Evolutionary conservation across 106 monocot species (phyloP).

Genomic region (Dioscorea alata): DNA sequence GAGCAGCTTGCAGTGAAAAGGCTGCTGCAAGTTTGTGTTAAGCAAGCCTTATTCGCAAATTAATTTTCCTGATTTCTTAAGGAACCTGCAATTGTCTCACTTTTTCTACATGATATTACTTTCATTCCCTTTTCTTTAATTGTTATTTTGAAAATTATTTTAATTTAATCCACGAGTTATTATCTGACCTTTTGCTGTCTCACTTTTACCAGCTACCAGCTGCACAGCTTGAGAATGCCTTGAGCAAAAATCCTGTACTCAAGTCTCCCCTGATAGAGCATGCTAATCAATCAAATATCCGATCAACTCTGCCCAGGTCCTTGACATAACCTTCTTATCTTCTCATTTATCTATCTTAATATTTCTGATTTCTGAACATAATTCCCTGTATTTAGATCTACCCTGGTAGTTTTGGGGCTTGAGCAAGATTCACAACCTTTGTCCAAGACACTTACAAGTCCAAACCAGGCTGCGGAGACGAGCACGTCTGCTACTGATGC

Average conservation of each 20-base stretch:
- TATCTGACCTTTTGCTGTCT: no score
- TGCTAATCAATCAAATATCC: slow-evolving; percentile 68
- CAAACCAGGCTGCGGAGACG: slow-evolving; percentile 52
- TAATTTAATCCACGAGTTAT: no score
- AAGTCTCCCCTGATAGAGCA: slow-evolving; percentile 62
- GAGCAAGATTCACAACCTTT: slow-evolving; percentile 48
- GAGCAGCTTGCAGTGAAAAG: no score
- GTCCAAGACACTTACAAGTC: slow-evolving; percentile 36
- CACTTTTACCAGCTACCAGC: slow-evolving; percentile 61
- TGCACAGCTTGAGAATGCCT: slow-evolving; percentile 88
- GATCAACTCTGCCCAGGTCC: slow-evolving; percentile 74
- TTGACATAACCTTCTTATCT: background rate
- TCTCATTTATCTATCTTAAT: background rate
- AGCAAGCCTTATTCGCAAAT: no score
- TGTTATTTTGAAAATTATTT: no score
- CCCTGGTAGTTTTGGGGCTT: slow-evolving; percentile 75
- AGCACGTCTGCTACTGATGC: slow-evolving; percentile 49
- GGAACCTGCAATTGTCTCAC: no score
- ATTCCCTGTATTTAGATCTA: slow-evolving; percentile 43
- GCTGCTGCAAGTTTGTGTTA: no score
- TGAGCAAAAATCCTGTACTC: slow-evolving; percentile 69
- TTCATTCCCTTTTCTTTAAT: no score
- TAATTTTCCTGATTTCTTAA: no score
- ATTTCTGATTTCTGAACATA: slow-evolving; percentile 2
- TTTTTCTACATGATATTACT: no score